A percentile compares a stretch with the other conserved stretches of the same genome.
Conservation (phyloP, 805 yeast species). For the Kodamaea restingae region DNA sequence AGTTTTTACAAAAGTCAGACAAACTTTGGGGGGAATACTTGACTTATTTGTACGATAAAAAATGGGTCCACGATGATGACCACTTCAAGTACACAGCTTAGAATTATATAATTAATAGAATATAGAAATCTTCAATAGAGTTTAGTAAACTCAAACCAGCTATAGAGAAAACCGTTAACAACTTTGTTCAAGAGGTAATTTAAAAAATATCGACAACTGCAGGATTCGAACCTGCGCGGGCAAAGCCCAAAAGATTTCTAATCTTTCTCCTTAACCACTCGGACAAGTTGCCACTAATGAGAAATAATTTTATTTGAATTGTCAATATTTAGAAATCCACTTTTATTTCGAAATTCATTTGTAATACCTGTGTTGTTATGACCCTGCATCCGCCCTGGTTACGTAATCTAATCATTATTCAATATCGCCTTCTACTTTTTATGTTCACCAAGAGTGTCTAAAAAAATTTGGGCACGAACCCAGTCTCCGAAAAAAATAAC, state of each 20-base stretch:
- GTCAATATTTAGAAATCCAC: too few species aligned
- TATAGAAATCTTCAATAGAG: not conserved
- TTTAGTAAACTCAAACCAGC: too few species aligned
- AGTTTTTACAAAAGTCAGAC: constrained; percentile 46
- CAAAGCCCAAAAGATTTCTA: constrained; percentile 11
- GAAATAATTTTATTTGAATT: too few species aligned
- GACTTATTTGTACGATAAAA: constrained; percentile 32
- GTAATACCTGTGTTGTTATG: too few species aligned
- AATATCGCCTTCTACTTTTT: too few species aligned
- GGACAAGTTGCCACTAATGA: constrained; percentile 10
- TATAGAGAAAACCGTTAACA: too few species aligned
- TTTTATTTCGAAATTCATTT: too few species aligned
- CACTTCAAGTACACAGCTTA: not conserved
- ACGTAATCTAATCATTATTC: too few species aligned
- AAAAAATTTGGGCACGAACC: too few species aligned
- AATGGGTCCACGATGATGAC: constrained; percentile 20
- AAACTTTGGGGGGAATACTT: constrained; percentile 50
- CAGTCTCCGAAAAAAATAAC: constrained; percentile 8
- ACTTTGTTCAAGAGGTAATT: too few species aligned
- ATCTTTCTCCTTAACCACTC: constrained; percentile 11
- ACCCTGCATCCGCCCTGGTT: too few species aligned
- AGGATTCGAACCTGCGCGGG: constrained; percentile 17
- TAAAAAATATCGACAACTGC: constrained; percentile 13
- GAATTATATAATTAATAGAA: not conserved
- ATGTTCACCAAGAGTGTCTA: too few species aligned